Conservation (phyloP, 805 yeast species). For the Yamadazyma scolyti region DNA sequence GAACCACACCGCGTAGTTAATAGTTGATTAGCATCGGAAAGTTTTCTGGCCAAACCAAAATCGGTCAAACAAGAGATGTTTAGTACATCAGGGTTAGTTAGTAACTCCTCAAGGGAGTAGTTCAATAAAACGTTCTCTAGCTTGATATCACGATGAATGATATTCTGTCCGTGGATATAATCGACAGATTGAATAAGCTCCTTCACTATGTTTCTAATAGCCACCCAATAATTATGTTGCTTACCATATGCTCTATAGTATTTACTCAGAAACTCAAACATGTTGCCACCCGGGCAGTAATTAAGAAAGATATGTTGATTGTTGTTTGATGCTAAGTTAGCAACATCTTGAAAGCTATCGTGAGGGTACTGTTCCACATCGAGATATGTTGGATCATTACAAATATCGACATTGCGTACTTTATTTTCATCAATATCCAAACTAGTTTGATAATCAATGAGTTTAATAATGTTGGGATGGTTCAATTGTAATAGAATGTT, state of each 20-base stretch:
- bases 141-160: constrained; percentile 90
- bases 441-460: constrained; percentile 49
- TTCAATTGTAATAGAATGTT: constrained; percentile 49
- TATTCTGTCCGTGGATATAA: constrained; percentile 62
- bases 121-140: constrained; percentile 74
- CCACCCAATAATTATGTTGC: constrained; percentile 36
- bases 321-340: constrained; percentile 18
- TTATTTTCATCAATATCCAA: constrained; percentile 15
- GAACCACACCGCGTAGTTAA: constrained; percentile 92
- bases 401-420: too few species aligned
- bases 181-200: constrained; percentile 69
- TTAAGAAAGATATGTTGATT: constrained; percentile 59
- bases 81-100: constrained; percentile 15
- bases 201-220: constrained; percentile 60
- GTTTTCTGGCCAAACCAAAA: constrained; percentile 78
- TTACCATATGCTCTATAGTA: constrained; percentile 36
- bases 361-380: not conserved
- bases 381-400: not conserved
- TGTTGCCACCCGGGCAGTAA: constrained; percentile 81
- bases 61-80: constrained; percentile 57
- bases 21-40: constrained; percentile 57
- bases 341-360: constrained; percentile 3
- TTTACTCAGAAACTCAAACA: constrained; percentile 52
- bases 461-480: constrained; percentile 68
- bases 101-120: constrained; percentile 21